Evolutionary conservation across 1,139 yeast species (phyloP).

Genomic region (Wickerhamomyces sp.): DNA sequence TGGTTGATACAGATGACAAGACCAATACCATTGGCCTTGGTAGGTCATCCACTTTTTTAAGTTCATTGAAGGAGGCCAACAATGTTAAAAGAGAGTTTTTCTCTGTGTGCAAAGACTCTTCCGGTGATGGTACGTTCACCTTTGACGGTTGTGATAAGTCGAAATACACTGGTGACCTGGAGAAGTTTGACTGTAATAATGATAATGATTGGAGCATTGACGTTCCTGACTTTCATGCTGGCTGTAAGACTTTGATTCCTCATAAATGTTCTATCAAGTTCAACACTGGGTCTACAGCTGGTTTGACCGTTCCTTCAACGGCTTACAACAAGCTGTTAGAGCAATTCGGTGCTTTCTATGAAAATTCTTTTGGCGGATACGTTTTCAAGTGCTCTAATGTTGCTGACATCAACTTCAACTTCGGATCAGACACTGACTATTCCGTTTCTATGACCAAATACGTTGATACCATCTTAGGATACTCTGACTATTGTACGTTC

Average conservation of each 20-base stretch:
- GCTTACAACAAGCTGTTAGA: constrained; percentile 9
- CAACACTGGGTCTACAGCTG: constrained; percentile 11
- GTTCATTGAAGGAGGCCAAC: constrained; percentile 22
- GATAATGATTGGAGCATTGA: constrained; percentile 12
- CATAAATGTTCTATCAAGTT: constrained; percentile 6
- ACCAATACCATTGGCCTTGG: constrained; percentile 12
- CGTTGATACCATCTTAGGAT: constrained; percentile 6
- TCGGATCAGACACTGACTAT: constrained; percentile 9
- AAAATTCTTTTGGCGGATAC: constrained; percentile 8
- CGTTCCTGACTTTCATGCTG: constrained; percentile 10
- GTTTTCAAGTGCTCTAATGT: constrained; percentile 12
- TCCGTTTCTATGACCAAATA: constrained; percentile 7
- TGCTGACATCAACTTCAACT: constrained; percentile 9
- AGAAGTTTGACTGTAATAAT: constrained; percentile 27
- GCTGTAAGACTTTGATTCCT: constrained; percentile 6
- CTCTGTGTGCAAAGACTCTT: constrained; percentile 26
- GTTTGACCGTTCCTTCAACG: constrained; percentile 10
- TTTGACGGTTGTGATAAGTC: constrained; percentile 46
- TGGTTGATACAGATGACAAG: constrained; percentile 3
- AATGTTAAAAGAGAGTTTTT: constrained; percentile 34
- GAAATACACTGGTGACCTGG: constrained; percentile 35
- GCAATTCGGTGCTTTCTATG: constrained; percentile 11
- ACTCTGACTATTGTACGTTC: constrained; percentile 10
- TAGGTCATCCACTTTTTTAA: constrained; percentile 8
- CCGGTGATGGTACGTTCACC: constrained; percentile 28